Conservation (phyloP, 129 eudicot species). For the Artemisia tridentata region DNA sequence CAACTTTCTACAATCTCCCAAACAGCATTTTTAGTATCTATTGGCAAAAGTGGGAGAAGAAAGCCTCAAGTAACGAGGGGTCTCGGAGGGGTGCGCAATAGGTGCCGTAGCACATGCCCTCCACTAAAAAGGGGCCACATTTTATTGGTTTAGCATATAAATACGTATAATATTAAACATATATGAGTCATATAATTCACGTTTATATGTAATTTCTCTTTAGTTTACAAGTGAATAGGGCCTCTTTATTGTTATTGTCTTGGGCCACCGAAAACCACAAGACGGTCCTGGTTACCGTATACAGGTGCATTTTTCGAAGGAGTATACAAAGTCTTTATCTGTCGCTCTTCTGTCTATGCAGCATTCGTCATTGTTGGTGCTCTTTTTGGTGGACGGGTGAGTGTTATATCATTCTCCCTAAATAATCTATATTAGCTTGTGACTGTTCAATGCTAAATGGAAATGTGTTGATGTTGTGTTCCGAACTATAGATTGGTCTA, state of each 20-base stretch:
- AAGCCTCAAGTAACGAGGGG: neutral
- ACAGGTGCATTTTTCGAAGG: slow-evolving; percentile 48
- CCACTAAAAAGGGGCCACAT: no score
- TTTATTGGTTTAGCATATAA: no score
- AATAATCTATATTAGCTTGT: neutral
- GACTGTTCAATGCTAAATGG: neutral
- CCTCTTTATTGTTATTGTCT: no score
- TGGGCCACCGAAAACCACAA: no score
- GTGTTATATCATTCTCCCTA: neutral
- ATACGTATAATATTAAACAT: no score
- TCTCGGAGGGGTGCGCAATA: no score
- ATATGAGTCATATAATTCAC: no score
- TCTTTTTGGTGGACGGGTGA: slow-evolving; percentile 77
- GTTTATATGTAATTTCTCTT: no score
- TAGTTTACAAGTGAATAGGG: no score
- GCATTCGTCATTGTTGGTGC: slow-evolving; percentile 82
- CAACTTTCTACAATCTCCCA: neutral
- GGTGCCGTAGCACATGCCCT: no score
- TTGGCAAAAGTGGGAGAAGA: neutral
- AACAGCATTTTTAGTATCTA: neutral
- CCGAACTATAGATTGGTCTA: slow-evolving; percentile 51
- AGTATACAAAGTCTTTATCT: slow-evolving; percentile 57
- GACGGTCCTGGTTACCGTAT: no score
- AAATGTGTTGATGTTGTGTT: slow-evolving; percentile 19
- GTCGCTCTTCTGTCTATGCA: slow-evolving; percentile 60